A percentile compares a stretch with the other conserved stretches of the same genome.
These are phyloP conservation scores for Moricandia moricandioides DNA, from an alignment of 345 rosid genomes.

Conservation along the genomic window DNA sequence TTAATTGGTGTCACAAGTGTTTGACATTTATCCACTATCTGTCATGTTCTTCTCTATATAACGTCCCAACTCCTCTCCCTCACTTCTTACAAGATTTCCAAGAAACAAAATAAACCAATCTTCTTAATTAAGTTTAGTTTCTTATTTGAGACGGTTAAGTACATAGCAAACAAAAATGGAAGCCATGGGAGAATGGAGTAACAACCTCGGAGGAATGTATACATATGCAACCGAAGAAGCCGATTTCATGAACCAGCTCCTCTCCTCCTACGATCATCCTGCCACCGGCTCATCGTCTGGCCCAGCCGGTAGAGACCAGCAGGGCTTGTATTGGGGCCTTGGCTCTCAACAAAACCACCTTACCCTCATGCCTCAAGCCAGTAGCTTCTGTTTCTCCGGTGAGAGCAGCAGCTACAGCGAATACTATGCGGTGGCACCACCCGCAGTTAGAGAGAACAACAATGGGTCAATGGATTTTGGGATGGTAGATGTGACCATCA, in stretches of 20 bases:
- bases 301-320: conserved; percentile 37
- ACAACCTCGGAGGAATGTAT: conserved; percentile 56
- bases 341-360: conserved; percentile 26
- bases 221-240: conserved; percentile 59
- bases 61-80: conserved; percentile 20
- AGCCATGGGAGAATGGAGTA: conserved; percentile 61
- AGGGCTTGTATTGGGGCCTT: conserved; percentile 38
- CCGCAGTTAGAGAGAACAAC: conserved; percentile 36
- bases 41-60: conserved; percentile 33
- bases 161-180: conserved; percentile 43
- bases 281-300: conserved; percentile 34
- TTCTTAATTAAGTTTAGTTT: conserved; percentile 22
- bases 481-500: conserved; percentile 43
- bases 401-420: conserved; percentile 44
- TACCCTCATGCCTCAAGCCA: conserved; percentile 18
- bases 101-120: conserved; percentile 16
- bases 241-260: conserved; percentile 73
- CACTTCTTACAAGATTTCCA: conserved; percentile 33
- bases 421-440: conserved; percentile 25
- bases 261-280: conserved; percentile 38
- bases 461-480: conserved; percentile 44
- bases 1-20: conserved; percentile 21
- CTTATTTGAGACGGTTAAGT: conserved; percentile 20
- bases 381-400: conserved; percentile 39
- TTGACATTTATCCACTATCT: conserved; percentile 36